Base-by-base conservation (phyloP, 73 alveolate species). In the Durusdinium trenchii region DNA sequence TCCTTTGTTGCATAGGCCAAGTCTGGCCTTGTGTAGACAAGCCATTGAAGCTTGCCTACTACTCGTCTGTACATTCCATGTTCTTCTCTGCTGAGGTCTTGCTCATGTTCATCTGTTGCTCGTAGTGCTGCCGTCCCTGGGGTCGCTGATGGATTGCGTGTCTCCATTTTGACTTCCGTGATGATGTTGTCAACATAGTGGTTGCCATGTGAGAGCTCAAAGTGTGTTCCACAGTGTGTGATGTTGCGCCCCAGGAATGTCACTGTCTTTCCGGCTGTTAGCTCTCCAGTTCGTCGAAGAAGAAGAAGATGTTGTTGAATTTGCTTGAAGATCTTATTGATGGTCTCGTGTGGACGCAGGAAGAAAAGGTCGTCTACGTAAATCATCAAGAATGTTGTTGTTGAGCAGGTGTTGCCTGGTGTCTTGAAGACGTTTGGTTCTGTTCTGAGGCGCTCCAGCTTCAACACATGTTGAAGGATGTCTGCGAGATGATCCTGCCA, bases 401-500 rank as follows among this genome's bases (percentile, higher is more conserved):
- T 6, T 48, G 46, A 28, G 30, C 26, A 23, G 67, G n/a, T n/a
- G n/a, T n/a, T n/a, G n/a, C n/a, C n/a, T n/a, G n/a, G n/a, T n/a
- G 14, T 48, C 10, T 48, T 4, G 92, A 47, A 82, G 16, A 82
- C 92, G 92, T 82, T 82, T 43, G 92, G 92, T 32, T 82, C 92
- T 46, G 50, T 46, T 47, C 16, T 82, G 51, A 82, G 92, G 46
- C 92, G 43, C 32, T 46, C 32, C 69, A 82, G 4, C 26, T 48
- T 48, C 92, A 79, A 50, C n/a, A n/a, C n/a, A 20, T 82, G 73
- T 48, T 82, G 92, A 47, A 48, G 48, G 92, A 50, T 7, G 3
- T 45, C 6, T 46, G 92, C 92, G 3, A 82, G n/a, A 71, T 48
- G 92, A 48, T 82, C 71, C 52, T 82, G 92, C 92, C 92, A 50